Percentiles rank a stretch among this genome's conserved stretches.
Conservation (phyloP, 352 stramenopile species). For the Pythium myriotylum region DNA sequence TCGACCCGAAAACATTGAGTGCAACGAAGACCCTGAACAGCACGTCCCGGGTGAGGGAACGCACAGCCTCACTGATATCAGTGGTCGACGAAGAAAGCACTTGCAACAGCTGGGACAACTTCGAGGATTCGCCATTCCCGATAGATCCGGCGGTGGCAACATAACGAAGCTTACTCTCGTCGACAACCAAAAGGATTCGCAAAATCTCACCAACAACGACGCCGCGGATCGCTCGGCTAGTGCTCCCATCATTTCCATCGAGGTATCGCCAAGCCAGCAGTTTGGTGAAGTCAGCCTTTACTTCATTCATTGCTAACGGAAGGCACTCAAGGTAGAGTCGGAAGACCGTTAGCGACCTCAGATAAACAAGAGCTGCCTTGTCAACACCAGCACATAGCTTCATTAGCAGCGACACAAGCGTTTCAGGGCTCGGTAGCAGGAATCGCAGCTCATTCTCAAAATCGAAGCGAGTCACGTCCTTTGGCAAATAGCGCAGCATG, state of each 20-base stretch:
- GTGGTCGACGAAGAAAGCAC: constrained; percentile 42
- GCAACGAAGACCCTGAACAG: constrained; percentile 54
- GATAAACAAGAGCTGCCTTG: constrained; percentile 59
- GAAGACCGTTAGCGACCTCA: constrained; percentile 74
- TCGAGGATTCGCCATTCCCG: constrained; percentile 38
- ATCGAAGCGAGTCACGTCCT: constrained; percentile 27
- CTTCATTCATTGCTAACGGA: constrained; percentile 71
- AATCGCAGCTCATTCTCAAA: constrained; percentile 71
- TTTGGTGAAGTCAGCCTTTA: constrained; percentile 88
- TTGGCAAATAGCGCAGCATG: constrained; percentile 30
- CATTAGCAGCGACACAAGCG: constrained; percentile 76
- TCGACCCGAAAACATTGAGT: constrained; percentile 59
- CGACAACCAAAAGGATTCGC: constrained; percentile 62
- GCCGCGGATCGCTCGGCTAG: constrained; percentile 35
- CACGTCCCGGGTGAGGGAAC: constrained; percentile 46
- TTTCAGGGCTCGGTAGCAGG: constrained; percentile 74
- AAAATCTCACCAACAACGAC: constrained; percentile 76
- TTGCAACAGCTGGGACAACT: constrained; percentile 67
- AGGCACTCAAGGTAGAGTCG: constrained; percentile 77
- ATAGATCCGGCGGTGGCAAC: constrained; percentile 36
- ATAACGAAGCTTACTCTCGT: constrained; percentile 58
- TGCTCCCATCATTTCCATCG: constrained; percentile 24
- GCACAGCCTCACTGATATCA: constrained; percentile 34
- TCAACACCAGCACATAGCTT: constrained; percentile 61
- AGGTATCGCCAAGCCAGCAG: constrained; percentile 65